These are phyloP conservation scores for Cryptococcus sp. DNA, from an alignment of 1,284 basidiomycete genomes.

Conservation along the genomic window DNA sequence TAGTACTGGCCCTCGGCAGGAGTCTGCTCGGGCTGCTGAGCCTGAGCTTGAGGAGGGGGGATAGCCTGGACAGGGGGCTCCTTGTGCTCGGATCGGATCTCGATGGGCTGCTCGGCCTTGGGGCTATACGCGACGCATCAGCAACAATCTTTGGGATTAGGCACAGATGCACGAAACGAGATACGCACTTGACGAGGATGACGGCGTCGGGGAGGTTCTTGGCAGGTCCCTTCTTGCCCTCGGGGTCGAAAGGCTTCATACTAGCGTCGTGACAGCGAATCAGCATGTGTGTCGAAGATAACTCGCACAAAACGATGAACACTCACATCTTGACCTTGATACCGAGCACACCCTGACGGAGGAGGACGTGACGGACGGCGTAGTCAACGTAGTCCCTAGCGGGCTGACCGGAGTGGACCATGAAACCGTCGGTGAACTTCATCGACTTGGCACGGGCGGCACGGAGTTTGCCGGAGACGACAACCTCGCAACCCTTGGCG, in stretches of 20 bases:
- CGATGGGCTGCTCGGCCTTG: constrained; percentile 61
- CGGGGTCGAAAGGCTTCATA: constrained; percentile 96
- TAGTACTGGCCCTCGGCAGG: constrained; percentile 15
- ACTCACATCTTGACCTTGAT: constrained; percentile 99
- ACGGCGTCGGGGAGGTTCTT: constrained; percentile 97
- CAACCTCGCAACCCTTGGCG: constrained; percentile 99
- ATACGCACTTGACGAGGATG: constrained; percentile 70
- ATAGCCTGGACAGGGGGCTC: constrained; percentile 43
- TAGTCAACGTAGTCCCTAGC: constrained; percentile 95
- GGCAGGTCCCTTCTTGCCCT: constrained; percentile 81
- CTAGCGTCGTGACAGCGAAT: constrained; percentile 54
- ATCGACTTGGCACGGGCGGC: constrained; percentile 99
- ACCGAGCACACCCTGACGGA: constrained; percentile 98
- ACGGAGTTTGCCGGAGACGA: constrained; percentile 99
- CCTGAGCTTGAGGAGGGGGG: constrained; percentile 22
- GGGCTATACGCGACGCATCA: constrained; percentile 38
- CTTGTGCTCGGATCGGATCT: constrained; percentile 54
- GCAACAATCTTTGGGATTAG: background rate
- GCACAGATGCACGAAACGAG: constrained; percentile 58
- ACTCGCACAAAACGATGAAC: background rate
- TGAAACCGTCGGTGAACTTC: constrained; percentile 99
- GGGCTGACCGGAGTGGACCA: constrained; percentile 99
- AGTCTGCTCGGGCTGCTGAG: constrained; percentile 18
- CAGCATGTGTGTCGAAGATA: background rate
- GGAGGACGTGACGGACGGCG: constrained; percentile 96